Evolutionary conservation across 176 grass and related monocot genomes (phyloP), one percentile per base, ranked within the genome.

Genomic region (Carex parvula): DNA sequence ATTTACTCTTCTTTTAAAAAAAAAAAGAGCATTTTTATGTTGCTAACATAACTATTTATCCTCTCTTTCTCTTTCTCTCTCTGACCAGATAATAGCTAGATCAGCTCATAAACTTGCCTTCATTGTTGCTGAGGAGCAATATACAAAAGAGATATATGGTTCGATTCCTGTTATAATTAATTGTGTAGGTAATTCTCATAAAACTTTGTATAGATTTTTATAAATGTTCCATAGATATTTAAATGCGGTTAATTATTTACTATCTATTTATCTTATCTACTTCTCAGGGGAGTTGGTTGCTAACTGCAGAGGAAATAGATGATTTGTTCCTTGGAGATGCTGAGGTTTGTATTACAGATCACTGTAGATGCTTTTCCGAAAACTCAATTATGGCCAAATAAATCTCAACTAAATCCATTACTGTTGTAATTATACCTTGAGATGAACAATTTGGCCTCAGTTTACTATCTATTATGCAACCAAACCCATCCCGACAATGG

Each of bases 281-380:
- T 52, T 86, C 92, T 91, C 89, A 97, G 92, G 90, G 68, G 60
- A 97, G 93, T 26, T 97, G 95, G 95, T 89, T 97, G 15, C 82
- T 88, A 44, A 94, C 90, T 24, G 95, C 92, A 63, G 92, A 97
- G 81, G 89, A 91, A 82, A 97, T 94, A 13, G 92, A 97, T 54
- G 90, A 97, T 84, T 61, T 94, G 82, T 97, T 97, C 84, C 86
- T 97, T 53, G 95, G 95, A 3, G 95, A 97, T 52, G 92, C 92
- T 6, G 95, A 97, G 95, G 95, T 93, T 50, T 41, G 11, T 10
- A 24, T 74, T 52, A 22, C 70, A 74, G 42, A 16, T n/a, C 6
- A 13, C 33, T n/a, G 29, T 21, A 14, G 22, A 3, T 33, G 2
- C 26, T 65, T 65, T 41, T 41, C 16, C 33, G 20, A 70, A 41